A percentile compares a stretch with the other conserved stretches of the same genome.
Conservation (phyloP, 2,329 filamentous ascomycete species). For the Aspergillus bombycis region DNA sequence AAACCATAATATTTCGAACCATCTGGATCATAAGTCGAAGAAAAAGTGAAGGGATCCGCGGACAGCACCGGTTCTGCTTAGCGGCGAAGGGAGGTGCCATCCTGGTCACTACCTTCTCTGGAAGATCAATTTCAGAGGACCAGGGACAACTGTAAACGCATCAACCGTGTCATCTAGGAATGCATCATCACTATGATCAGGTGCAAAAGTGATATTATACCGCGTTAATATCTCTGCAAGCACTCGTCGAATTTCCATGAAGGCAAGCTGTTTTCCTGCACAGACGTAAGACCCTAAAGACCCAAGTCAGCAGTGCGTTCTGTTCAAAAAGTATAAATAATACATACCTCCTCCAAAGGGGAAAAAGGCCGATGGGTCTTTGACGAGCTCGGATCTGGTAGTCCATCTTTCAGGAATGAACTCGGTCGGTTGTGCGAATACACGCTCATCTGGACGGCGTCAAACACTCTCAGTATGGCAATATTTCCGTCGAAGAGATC, state of each 20-base stretch:
- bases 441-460: background rate
- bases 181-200: background rate
- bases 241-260: slow-evolving; percentile 22
- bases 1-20: too few relatives aligned
- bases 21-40: too few relatives aligned
- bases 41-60: too few relatives aligned
- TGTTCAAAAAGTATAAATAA: too few relatives aligned
- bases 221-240: slow-evolving; percentile 9
- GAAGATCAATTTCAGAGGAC: background rate
- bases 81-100: too few relatives aligned
- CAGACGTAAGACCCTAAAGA: slow-evolving; percentile 9
- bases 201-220: background rate
- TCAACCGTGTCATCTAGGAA: background rate
- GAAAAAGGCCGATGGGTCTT: slow-evolving; percentile 16
- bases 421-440: slow-evolving; percentile 8
- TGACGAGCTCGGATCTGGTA: slow-evolving; percentile 17
- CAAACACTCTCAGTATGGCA: background rate
- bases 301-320: too few relatives aligned
- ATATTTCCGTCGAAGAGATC: too few relatives aligned
- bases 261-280: slow-evolving; percentile 21
- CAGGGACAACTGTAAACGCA: background rate
- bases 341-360: slow-evolving; percentile 23
- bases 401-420: slow-evolving; percentile 27
- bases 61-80: too few relatives aligned
- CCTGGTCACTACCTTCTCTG: background rate